Percentiles rank a stretch among this genome's conserved stretches.
phyloP scores from a whole-genome alignment of 2,329 filamentous ascomycete species.

The Arachnomyces sp. region DNA sequence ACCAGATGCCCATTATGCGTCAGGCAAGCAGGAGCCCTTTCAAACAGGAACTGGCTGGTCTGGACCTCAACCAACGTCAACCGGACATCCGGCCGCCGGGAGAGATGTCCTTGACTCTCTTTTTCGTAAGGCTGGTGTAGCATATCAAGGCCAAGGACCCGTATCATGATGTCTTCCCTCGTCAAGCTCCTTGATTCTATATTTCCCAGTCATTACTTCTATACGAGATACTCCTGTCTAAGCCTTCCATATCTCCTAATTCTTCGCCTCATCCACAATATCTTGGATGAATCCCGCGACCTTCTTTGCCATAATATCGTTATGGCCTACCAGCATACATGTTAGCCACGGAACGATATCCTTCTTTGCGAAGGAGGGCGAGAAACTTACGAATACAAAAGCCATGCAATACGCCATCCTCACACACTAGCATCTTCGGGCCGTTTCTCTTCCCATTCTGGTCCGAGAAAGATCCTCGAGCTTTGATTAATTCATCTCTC shows the following conservation, averaged over 20 bases:
- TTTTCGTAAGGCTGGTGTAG: constrained; percentile 37
- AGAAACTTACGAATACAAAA: constrained; percentile 48
- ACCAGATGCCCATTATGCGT: constrained; percentile 8
- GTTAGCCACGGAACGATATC: too few relatives aligned
- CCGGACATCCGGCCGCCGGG: constrained; percentile 7
- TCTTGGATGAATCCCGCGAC: constrained; percentile 42
- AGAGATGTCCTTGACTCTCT: constrained; percentile 35
- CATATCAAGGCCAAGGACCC: constrained; percentile 12
- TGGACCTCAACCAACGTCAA: constrained; percentile 2
- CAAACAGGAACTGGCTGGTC: not conserved
- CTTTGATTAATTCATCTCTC: constrained; percentile 46
- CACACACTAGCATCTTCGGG: constrained; percentile 50
- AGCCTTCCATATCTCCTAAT: constrained; percentile 6
- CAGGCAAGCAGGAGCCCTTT: not conserved
- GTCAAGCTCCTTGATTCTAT: too few relatives aligned
- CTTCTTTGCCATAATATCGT: constrained; percentile 45
- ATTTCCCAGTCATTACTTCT: too few relatives aligned
- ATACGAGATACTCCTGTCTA: not conserved
- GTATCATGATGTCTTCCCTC: constrained; percentile 1
- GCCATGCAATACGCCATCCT: constrained; percentile 49
- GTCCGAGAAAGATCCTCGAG: constrained; percentile 24
- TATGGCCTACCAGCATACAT: constrained; percentile 24
- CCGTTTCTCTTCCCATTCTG: constrained; percentile 21
- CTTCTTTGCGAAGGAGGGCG: too few relatives aligned
- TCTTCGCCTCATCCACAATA: constrained; percentile 22